Conservation (phyloP, 2,329 filamentous ascomycete genomes). For the Teratosphaeria nubilosa region DNA sequence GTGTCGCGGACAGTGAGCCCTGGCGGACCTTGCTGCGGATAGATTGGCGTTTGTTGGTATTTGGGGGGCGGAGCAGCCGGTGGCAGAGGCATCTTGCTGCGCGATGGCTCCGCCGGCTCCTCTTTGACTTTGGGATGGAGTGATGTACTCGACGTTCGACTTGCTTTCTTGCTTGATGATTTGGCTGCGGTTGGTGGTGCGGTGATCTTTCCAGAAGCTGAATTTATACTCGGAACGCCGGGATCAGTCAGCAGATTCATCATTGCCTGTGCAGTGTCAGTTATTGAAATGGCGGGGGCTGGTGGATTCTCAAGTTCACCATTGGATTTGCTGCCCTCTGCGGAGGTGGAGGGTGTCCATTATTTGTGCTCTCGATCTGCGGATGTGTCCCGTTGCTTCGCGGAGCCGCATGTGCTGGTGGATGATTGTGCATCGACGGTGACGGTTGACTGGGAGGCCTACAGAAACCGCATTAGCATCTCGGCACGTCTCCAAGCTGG, state of each 20-base stretch:
- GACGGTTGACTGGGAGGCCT: slow-evolving; percentile 16
- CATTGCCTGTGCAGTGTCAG: slow-evolving; percentile 75
- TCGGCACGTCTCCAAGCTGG: background rate
- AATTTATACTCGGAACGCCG: slow-evolving; percentile 2
- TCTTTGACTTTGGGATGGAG: slow-evolving; percentile 12
- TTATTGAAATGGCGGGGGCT: slow-evolving; percentile 49
- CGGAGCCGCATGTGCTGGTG: slow-evolving; percentile 15
- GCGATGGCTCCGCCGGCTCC: slow-evolving; percentile 6
- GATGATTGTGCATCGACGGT: slow-evolving; percentile 19
- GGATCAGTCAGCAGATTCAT: slow-evolving; percentile 84
- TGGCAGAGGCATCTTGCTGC: slow-evolving; percentile 2
- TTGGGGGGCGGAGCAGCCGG: background rate
- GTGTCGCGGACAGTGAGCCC: slow-evolving; percentile 36
- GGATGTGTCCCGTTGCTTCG: slow-evolving; percentile 20
- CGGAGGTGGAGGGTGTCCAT: slow-evolving; percentile 24
- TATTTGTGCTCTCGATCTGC: slow-evolving; percentile 16
- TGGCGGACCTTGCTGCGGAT: slow-evolving; percentile 24
- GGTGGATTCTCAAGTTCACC: background rate
- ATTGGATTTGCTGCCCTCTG: slow-evolving; percentile 2
- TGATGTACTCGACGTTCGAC: slow-evolving; percentile 18
- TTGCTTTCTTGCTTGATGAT: slow-evolving; percentile 15
- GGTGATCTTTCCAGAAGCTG: background rate
- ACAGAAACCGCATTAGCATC: background rate
- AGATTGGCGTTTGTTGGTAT: slow-evolving; percentile 4
- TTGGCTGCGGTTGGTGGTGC: background rate